Evolutionary conservation across 495 filamentous ascomycete genomes (phyloP).

Genomic region (Xylaria nigripes): DNA sequence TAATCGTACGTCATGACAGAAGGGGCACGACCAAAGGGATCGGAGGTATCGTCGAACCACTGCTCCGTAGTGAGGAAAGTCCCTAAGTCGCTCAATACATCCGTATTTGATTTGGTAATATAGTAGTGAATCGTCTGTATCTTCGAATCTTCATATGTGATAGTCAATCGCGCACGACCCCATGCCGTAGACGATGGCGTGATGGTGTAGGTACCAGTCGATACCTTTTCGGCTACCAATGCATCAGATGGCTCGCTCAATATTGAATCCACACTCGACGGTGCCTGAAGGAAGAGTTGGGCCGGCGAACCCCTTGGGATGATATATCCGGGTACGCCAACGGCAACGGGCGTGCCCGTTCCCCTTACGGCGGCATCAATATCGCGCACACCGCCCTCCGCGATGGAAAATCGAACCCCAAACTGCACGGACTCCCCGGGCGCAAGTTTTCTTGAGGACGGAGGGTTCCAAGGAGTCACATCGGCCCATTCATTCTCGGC

Average conservation of each 20-base stretch:
- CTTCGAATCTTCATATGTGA: conserved; percentile 34
- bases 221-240: conserved; percentile 12
- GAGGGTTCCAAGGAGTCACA: conserved; percentile 39
- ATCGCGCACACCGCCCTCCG: conserved; percentile 26
- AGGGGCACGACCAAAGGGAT: conserved; percentile 41
- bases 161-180: conserved; percentile 34
- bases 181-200: conserved; percentile 26
- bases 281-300: conserved; percentile 31
- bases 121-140: conserved; percentile 44
- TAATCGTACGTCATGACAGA: conserved; percentile 46
- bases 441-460: conserved; percentile 33
- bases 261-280: conserved; percentile 19
- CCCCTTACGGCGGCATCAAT: conserved; percentile 33
- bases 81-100: conserved; percentile 27
- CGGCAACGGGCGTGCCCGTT: conserved; percentile 34
- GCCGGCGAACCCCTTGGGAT: conserved; percentile 34
- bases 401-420: conserved; percentile 40
- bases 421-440: conserved; percentile 34
- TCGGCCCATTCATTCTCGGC: conserved; percentile 42
- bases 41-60: conserved; percentile 36
- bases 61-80: conserved; percentile 35
- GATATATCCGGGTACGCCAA: conserved; percentile 43
- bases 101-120: conserved; percentile 35
- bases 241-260: conserved; percentile 21
- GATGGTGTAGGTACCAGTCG: conserved; percentile 16